These are phyloP conservation scores for Alternaria dauci DNA, from an alignment of 2,329 filamentous ascomycete genomes.

Conservation along the genomic window DNA sequence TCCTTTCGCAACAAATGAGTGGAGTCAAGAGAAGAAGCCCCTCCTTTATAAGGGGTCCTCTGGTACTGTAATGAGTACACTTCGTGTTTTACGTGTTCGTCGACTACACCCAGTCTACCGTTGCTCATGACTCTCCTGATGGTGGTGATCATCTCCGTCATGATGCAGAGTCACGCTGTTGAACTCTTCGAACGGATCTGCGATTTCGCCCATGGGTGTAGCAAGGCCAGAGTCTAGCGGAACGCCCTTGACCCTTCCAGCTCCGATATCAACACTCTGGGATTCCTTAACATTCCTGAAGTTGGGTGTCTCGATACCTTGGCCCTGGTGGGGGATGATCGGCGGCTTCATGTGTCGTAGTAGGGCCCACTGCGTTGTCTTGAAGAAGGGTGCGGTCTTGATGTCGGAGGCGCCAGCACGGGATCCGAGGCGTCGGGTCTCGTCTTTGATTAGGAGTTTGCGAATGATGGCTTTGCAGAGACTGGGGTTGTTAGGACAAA, in stretches of 20 bases:
- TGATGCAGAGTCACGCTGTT: conserved; percentile 98
- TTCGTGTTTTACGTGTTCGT: neutral
- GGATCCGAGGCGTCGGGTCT: conserved; percentile 89
- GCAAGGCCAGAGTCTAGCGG: conserved; percentile 85
- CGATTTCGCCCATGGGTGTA: conserved; percentile 81
- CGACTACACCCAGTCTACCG: conserved; percentile 22
- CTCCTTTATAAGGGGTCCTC: conserved; percentile 28
- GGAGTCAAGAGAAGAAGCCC: conserved; percentile 32
- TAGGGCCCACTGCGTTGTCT: conserved; percentile 93
- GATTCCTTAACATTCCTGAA: conserved; percentile 99
- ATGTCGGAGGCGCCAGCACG: conserved; percentile 96
- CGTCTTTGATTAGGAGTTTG: conserved; percentile 97
- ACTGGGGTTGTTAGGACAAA: conserved; percentile 60
- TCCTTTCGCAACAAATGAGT: conserved; percentile 38
- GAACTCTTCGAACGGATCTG: conserved; percentile 97
- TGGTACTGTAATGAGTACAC: conserved; percentile 8
- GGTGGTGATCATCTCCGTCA: conserved; percentile 79
- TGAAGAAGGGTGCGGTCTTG: conserved; percentile 95
- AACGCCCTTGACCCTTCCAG: conserved; percentile 72
- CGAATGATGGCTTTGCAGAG: conserved; percentile 96
- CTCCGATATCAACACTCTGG: conserved; percentile 83
- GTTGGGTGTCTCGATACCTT: conserved; percentile 92
- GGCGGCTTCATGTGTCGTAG: conserved; percentile 98
- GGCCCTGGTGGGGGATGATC: conserved; percentile 90
- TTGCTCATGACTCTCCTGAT: conserved; percentile 33